Evolutionary conservation across 768 basidiomycete genomes (phyloP), one percentile per base, ranked within the genome.

Genomic region (Panaeolus papilionaceus): DNA sequence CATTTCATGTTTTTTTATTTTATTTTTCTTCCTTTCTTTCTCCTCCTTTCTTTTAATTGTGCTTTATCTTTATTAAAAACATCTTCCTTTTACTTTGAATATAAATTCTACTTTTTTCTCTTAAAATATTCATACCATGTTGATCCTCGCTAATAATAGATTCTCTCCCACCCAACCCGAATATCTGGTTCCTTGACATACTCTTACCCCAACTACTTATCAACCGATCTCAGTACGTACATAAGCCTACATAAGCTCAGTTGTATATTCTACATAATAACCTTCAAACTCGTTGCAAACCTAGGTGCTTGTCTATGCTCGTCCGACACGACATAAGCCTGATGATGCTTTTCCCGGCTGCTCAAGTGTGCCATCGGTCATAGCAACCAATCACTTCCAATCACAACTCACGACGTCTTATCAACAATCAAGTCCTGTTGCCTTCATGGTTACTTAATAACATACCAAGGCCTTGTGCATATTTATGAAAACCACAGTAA

Each of bases 81-180:
- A 40, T 40, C 39, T 40, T 23, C 23, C 14, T 11, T 2, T 40
- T 16, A 45, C 2, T 18, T 16, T 45, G 7, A 45, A 45, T n/a
- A 18, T n/a, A 18, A 45, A 14, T 45, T 51, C 5, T 51, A 51
- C 26, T 51, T 51, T 51, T 26, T 28, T 51, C 6, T 51, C 23
- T 45, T 26, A 51, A 9, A 51, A 20, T 14, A 9, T 40, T 14
- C 39, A 40, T 40, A 14, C 39, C 39, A 40, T 40, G 14, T n/a
- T 44, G 42, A 44, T 44, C 8, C 62, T 40, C 39, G 62, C 62
- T 28, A 40, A 40, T 23, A 63, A 40, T 63, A 44, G 33, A 39
- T 40, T 16, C 28, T 49, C 47, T 18, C 47, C n/a, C 47, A 49
- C 5, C 42, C 47, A 49, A 49, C 47, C 47, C 47, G 47, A 49